Evolutionary conservation across 352 stramenopile species (phyloP), one percentile per base, ranked within the genome.

Genomic region (Pythium guiyangense): DNA sequence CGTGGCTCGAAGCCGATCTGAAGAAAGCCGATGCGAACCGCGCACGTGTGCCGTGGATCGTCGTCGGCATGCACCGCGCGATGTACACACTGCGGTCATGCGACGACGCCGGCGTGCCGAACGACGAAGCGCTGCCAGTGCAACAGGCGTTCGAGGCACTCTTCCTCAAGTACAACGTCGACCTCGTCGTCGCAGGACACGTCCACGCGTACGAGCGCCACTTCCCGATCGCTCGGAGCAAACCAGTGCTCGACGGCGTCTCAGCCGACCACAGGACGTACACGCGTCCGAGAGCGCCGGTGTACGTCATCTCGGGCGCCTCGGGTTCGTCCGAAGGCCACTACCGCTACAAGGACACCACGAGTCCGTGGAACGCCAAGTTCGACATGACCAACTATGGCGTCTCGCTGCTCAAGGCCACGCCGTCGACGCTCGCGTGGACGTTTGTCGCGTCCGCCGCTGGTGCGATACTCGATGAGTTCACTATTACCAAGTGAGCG

Each of bases 181-280:
- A 96, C 47, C 59, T 96, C 2, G 88, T 95, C 26, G 54, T 97
- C 31, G 69, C 78, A 0, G 89, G 89, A 9, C 90, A 97, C 64
- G 65, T 90, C 22, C 90, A 97, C 63, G 79, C 74, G 43, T 97
- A 94, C 61, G 81, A 96, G 59, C 74, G 87, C 5, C 70, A 89
- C 6, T 64, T 84, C 3, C 86, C 85, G 3, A 73, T 91, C 40
- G 65, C 62, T 0, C 66, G 78, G 14, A 69, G 60, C 56, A 60
- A 71, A 22, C 54, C 71, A 3, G 62, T 91, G 1, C 53, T 70
- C 17, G 57, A 70, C 15, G 80, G 75, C 14, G 74, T 88, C 48
- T 86, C 73, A 20, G 18, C 48, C 0, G 76, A 90, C 58, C 63
- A 60, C 27, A 84, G 68, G 12, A 66, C 63, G n/a, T 96, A 92